Conservation (phyloP, 345 rosid species). For the Heritiera littoralis region DNA sequence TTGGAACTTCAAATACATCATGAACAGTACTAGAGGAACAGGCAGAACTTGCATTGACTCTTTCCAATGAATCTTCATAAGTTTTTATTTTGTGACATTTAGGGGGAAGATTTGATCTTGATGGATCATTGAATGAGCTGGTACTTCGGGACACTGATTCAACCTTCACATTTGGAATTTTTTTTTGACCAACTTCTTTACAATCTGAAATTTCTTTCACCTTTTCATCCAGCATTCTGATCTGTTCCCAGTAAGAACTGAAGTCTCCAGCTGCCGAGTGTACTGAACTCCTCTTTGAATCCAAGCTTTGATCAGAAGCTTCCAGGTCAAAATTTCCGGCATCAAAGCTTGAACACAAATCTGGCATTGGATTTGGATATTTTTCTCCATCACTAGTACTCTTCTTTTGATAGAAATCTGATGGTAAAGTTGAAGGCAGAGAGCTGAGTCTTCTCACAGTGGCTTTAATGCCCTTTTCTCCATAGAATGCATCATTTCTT, state of each 20-base stretch:
- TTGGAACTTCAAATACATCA: conserved; percentile 59
- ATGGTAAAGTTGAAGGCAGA: conserved; percentile 27
- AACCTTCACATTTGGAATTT: conserved; percentile 32
- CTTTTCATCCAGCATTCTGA: conserved; percentile 50
- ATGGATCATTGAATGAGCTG: conserved; percentile 28
- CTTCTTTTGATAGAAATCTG: conserved; percentile 35
- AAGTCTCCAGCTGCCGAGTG: conserved; percentile 37
- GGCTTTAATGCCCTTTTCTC: conserved; percentile 27
- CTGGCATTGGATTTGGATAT: conserved; percentile 15
- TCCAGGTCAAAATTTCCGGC: conserved; percentile 36
- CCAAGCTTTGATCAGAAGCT: conserved; percentile 27
- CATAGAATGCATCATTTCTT: conserved; percentile 30
- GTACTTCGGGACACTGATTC: conserved; percentile 41
- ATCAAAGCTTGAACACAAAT: not conserved
- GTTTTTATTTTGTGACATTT: conserved; percentile 38
- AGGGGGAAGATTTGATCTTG: conserved; percentile 26
- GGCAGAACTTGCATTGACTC: conserved; percentile 20
- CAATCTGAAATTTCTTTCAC: conserved; percentile 48
- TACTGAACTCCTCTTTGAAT: conserved; percentile 30
- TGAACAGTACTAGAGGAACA: conserved; percentile 43
- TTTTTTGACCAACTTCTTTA: conserved; percentile 34
- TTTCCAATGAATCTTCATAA: conserved; percentile 24
- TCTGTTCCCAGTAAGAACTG: conserved; percentile 58
- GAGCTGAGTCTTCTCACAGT: conserved; percentile 40
- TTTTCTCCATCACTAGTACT: conserved; percentile 22